Base-by-base conservation (phyloP, 2,329 filamentous ascomycete genomes). In the Raffaelea deltoideospora region DNA sequence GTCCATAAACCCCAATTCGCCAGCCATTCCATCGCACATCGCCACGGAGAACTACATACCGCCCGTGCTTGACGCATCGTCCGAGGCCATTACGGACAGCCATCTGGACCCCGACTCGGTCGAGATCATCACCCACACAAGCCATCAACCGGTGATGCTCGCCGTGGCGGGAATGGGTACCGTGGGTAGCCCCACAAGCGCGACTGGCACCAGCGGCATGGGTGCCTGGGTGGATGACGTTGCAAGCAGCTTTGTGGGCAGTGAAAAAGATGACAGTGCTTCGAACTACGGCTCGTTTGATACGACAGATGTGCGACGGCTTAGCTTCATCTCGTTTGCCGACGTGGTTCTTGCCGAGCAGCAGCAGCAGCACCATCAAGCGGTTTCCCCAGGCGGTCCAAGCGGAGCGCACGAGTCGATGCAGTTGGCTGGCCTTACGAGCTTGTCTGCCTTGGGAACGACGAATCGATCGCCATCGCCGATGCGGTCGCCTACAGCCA, bases 251-350 rank as follows among this genome's bases (percentile, higher is more conserved):
- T 64, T 74, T 49, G 59, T 65, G 36, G n/a, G n/a, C n/a, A n/a
- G n/a, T n/a, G 58, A 57, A n/a, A 64, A 43, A 27, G 43, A 46
- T 32, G 81, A 88, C 45, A 65, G 66, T 20, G 74, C 73, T 2
- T 82, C 79, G 40, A 84, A 76, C 52, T 88, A 88, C 54, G 83
- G 79, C 23, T 75, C 78, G 32, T 63, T 88, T 42, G 86, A 94
- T 50, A 71, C 69, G 28, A 68, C 73, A 33, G 87, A 94, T 49
- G 72, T 92, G 15, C 77, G 84, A 32, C 76, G 88, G 18, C 61
- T 96, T 43, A 90, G 82, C 54, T 96, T 96, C 60, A 93, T 96
- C 53, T 94, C 86, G 8, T 96, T 96, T 57, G 87, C 88, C 42
- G 88, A 96, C 50, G 85, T 96, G 10, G 85, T 96, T 29, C 85